Base-by-base conservation (phyloP, 331 rosid species). In the Dryas integrifolia region DNA sequence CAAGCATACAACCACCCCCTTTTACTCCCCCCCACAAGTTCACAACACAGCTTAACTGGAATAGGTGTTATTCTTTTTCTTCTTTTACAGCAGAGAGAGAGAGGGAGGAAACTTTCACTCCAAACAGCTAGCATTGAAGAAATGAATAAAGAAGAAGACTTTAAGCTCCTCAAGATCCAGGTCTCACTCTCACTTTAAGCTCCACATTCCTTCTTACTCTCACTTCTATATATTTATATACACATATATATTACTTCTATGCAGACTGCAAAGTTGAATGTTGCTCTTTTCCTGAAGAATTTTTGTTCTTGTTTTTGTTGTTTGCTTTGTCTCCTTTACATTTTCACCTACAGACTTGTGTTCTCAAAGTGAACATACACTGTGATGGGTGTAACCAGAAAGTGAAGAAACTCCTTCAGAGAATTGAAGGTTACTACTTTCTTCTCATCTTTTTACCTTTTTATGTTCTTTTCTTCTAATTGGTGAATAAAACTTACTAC, bases 301-400 rank as follows among this genome's bases (percentile, higher is more conserved):
- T 77, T 88, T 77, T 85, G 71, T 57, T 72, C 69, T 74, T 67
- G 61, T 43, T 68, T 65, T 77, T 72, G 46, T 71, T 84, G 59
- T 60, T 75, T 80, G 62, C 69, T 56, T 69, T 67, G 4, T 16
- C 58, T 55, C 51, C 30, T 56, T 59, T 64, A 16, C 43, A 21
- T 26, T 67, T 52, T 69, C 39, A 58, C 71, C 49, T 79, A 79
- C 97, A 94, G 96, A 94, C 96, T 66, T 94, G 86, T 81, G 80
- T 74, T 80, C 97, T 94, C 79, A 89, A 84, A 82, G 98, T 94
- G 88, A 91, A 84, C 87, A 85, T 91, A 59, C 96, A 94, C 86
- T 94, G 97, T 86, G 98, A 94, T 88, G 98, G 98, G 44, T 94
- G 98, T 85, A 88, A 86, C 87, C 98, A 86, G 86, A 89, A 94